Evolutionary conservation across 148 eudicot species (phyloP).

Genomic region (Vaccinium corymbosum): DNA sequence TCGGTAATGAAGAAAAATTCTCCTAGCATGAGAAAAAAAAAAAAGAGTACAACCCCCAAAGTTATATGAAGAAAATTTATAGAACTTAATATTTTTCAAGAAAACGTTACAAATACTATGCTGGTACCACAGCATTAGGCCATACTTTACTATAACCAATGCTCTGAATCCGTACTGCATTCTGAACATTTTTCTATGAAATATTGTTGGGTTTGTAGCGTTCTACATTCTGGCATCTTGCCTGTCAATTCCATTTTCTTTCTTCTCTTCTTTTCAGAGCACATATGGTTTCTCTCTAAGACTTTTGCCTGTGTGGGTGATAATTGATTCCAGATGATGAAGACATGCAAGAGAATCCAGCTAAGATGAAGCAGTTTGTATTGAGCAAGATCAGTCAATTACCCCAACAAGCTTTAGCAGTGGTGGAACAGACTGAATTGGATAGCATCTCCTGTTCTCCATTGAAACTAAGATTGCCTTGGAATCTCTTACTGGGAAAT

Average conservation of each 20-base stretch:
- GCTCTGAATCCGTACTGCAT: background rate
- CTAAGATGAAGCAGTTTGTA: slow-evolving; percentile 42
- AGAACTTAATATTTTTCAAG: background rate
- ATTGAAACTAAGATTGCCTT: slow-evolving; percentile 35
- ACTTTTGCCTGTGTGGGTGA: background rate
- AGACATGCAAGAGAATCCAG: slow-evolving; percentile 25
- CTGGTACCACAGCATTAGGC: too few relatives aligned
- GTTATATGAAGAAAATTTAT: background rate
- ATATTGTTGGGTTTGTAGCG: background rate
- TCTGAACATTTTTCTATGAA: background rate
- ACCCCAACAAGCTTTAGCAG: slow-evolving; percentile 13
- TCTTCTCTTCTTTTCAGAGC: background rate
- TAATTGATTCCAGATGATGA: slow-evolving; percentile 26
- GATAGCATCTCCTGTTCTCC: slow-evolving; percentile 21
- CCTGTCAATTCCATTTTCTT: background rate
- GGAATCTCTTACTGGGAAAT: slow-evolving; percentile 35
- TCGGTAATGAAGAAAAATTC: too few relatives aligned
- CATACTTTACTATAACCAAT: too few relatives aligned
- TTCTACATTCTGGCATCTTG: background rate
- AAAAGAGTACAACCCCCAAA: background rate
- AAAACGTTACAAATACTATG: too few relatives aligned
- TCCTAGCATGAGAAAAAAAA: background rate
- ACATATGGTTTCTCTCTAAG: background rate
- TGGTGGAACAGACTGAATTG: slow-evolving; percentile 27
- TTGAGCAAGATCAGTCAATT: slow-evolving; percentile 21